These are phyloP conservation scores for Sechiopsis laciniata DNA, from an alignment of 306 rosid species.

Conservation along the genomic window DNA sequence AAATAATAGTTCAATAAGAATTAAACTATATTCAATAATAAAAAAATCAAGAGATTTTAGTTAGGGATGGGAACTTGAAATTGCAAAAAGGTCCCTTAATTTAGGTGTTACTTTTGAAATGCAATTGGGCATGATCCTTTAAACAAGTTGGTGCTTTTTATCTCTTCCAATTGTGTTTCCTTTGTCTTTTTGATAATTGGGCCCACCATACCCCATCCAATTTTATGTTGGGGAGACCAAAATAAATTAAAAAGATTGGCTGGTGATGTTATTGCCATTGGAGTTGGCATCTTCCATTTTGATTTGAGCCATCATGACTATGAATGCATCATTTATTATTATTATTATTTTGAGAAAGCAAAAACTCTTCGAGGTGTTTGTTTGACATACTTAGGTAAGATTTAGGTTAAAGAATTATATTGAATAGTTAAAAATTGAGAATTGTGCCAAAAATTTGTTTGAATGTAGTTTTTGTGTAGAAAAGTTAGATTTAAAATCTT, in stretches of 20 bases:
- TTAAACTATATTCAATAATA: too few relatives aligned
- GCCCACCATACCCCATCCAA: background rate
- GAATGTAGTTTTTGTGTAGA: too few relatives aligned
- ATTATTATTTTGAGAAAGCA: background rate
- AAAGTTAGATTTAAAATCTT: too few relatives aligned
- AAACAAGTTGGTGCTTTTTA: constrained; percentile 1
- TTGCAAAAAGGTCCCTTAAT: background rate
- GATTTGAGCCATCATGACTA: background rate
- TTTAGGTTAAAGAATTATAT: too few relatives aligned
- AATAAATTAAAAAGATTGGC: background rate
- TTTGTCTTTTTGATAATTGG: background rate
- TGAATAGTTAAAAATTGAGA: too few relatives aligned
- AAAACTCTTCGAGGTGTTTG: too few relatives aligned
- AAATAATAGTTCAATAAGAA: too few relatives aligned
- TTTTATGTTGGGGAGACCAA: background rate
- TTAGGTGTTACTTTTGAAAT: background rate
- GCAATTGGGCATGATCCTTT: background rate
- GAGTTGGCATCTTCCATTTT: background rate
- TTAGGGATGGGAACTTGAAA: background rate
- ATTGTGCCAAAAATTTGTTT: too few relatives aligned
- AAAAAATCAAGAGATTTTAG: too few relatives aligned
- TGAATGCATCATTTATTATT: background rate
- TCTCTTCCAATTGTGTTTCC: background rate
- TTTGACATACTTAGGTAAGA: too few relatives aligned
- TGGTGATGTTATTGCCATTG: background rate